A percentile compares a stretch with the other conserved stretches of the same genome.
phyloP scores from a whole-genome alignment of 2,329 filamentous ascomycete genomes.

The Fusarium sp. region DNA sequence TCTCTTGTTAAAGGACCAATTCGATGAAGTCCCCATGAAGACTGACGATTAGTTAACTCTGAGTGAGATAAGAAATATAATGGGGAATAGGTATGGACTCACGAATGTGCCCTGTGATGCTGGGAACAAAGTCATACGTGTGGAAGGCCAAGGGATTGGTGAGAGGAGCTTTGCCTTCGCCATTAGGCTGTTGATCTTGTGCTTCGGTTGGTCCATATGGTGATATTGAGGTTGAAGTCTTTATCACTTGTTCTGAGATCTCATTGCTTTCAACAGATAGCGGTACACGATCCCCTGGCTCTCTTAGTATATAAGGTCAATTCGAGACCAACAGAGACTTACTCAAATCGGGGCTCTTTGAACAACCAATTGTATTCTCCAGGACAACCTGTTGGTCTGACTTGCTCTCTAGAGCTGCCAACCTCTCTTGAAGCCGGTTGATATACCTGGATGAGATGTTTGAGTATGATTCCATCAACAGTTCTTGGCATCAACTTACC shows the following conservation, averaged over 20 bases:
- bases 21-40: conserved; percentile 38
- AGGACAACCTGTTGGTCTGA: neutral
- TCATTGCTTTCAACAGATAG: neutral
- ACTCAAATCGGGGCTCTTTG: conserved; percentile 7
- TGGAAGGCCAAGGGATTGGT: conserved; percentile 36
- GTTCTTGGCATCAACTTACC: neutral
- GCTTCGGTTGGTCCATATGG: neutral
- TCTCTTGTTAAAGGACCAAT: conserved; percentile 39
- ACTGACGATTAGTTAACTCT: conserved; percentile 3
- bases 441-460: conserved; percentile 23
- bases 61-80: fast-evolving
- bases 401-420: conserved; percentile 15
- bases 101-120: conserved; percentile 18
- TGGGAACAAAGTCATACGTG: conserved; percentile 37
- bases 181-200: neutral
- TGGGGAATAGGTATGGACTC: neutral
- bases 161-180: conserved; percentile 27
- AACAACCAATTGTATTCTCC: neutral
- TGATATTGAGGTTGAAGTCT: conserved; percentile 4
- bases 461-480: neutral
- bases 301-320: neutral
- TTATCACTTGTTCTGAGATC: neutral
- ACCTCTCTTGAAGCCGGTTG: conserved; percentile 22
- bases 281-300: neutral
- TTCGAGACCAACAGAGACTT: neutral